Base-by-base conservation (phyloP, 139 green algal genomes). In the Pleodorina starrii region DNA sequence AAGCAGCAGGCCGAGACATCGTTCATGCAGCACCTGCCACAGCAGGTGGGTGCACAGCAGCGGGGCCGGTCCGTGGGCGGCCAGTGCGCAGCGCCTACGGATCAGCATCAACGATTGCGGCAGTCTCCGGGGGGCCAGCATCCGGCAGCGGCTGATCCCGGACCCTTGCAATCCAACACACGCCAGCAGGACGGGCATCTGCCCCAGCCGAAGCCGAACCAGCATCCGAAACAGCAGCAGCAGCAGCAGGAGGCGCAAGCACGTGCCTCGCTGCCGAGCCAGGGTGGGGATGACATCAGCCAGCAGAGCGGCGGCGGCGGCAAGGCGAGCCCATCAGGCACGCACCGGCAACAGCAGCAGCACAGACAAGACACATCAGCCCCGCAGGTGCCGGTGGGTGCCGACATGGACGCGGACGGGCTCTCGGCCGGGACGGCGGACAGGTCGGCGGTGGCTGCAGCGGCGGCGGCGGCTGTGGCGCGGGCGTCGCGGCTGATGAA, bases 1-100 rank as follows among this genome's bases (percentile, higher is more conserved):
- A n/a, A 76, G 32, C 35, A 44, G 14, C 68, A 46, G 35, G 36
- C 38, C 36, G 35, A 27, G 36, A 46, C 68, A 32, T 32, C 68
- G 14, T 76, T 76, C 14, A 76, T 76, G 68, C 68, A 76, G 7
- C 76, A 69, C 5, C 48, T 66, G 46, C 76, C 48, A 17, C 76
- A 84, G 5, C 76, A 71, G 48, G 7, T 12, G 50, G 29, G 54
- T 66, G 54, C 54, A 32, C 63, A 73, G 63, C 63, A 73, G 63
- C 63, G 2, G 29, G 27, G 63, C 63, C 29, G 63, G 32, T 11
- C 21, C 63, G 63, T 35, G 16, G 63, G 63, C 63, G 29, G 54
- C 29, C 21, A 12, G 5, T 21, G 5, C 25, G 21, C 54, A 21
- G 9, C 54, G n/a, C n/a, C n/a, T n/a, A n/a, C n/a, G n/a, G n/a